phyloP scores from a whole-genome alignment of 73 alveolate species.

The Tetrahymena elliotti region DNA sequence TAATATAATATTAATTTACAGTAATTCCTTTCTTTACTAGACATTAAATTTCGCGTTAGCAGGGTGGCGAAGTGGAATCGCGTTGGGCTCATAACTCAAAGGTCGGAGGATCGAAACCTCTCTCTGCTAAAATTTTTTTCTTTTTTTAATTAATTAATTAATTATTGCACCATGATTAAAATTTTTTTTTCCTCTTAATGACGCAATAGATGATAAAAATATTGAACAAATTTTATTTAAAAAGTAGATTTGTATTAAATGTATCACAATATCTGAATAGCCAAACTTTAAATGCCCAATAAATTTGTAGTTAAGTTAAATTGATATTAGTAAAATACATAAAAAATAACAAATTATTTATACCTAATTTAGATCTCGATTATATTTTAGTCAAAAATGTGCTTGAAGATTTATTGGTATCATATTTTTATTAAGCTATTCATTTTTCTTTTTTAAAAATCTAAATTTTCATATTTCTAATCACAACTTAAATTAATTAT shows the following conservation, averaged over 20 bases:
- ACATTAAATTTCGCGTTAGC: conserved; percentile 9
- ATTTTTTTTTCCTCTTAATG: not conserved
- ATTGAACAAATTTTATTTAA: not conserved
- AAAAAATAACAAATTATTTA: not conserved
- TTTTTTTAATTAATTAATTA: not conserved
- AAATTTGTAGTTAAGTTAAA: not conserved
- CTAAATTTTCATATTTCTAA: not conserved
- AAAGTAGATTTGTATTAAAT: not conserved
- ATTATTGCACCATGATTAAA: not conserved
- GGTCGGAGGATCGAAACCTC: conserved; percentile 99
- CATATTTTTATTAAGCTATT: not conserved
- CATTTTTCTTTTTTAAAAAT: not conserved
- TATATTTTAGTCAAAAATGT: not conserved
- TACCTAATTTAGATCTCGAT: not conserved
- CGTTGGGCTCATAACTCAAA: conserved; percentile 99
- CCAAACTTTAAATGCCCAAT: too few relatives aligned
- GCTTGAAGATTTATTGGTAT: not conserved
- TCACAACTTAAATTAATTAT: not conserved
- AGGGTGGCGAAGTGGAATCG: conserved; percentile 99
- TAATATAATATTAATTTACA: not conserved
- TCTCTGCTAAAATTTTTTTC: conserved; percentile 55
- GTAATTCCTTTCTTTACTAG: not conserved
- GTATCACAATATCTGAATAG: not conserved
- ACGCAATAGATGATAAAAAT: not conserved
- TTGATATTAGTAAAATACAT: not conserved